phyloP scores from a whole-genome alignment of 2,329 filamentous ascomycete genomes.

The Parastagonospora nodorum region DNA sequence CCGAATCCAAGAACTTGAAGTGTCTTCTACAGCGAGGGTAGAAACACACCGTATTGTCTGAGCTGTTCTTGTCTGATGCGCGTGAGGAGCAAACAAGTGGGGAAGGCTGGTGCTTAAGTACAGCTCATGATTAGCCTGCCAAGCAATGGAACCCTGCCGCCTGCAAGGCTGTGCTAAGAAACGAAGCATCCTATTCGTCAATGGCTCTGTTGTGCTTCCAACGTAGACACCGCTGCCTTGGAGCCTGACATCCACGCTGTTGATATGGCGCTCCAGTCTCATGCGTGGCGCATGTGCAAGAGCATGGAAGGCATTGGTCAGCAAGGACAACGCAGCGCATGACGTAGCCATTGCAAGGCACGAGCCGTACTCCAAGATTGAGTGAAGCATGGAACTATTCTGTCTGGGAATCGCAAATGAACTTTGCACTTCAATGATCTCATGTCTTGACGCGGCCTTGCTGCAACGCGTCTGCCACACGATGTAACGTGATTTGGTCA shows the following conservation, averaged over 20 bases:
- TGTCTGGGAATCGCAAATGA: background rate
- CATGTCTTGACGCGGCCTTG: background rate
- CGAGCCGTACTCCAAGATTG: background rate
- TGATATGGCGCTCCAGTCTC: background rate
- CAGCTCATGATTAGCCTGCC: conserved; percentile 20
- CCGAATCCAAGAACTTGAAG: conserved; percentile 46
- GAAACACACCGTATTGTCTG: conserved; percentile 48
- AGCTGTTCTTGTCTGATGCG: conserved; percentile 47
- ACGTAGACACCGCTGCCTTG: conserved; percentile 16
- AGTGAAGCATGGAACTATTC: background rate
- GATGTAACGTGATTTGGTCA: background rate
- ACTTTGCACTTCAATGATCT: background rate
- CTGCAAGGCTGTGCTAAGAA: conserved; percentile 36
- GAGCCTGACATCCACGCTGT: conserved; percentile 30
- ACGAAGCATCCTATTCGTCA: conserved; percentile 31
- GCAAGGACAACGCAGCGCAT: conserved; percentile 21
- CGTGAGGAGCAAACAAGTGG: conserved; percentile 35
- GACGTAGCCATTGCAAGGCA: conserved; percentile 8
- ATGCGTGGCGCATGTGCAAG: conserved; percentile 10
- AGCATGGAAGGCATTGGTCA: conserved; percentile 17
- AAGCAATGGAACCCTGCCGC: conserved; percentile 34
- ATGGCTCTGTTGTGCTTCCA: conserved; percentile 21
- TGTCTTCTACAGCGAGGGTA: conserved; percentile 40
- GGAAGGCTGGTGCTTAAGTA: conserved; percentile 41
- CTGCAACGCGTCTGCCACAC: background rate